Conservation (phyloP, 257 asterid species). For the Solanum chmielewskii region DNA sequence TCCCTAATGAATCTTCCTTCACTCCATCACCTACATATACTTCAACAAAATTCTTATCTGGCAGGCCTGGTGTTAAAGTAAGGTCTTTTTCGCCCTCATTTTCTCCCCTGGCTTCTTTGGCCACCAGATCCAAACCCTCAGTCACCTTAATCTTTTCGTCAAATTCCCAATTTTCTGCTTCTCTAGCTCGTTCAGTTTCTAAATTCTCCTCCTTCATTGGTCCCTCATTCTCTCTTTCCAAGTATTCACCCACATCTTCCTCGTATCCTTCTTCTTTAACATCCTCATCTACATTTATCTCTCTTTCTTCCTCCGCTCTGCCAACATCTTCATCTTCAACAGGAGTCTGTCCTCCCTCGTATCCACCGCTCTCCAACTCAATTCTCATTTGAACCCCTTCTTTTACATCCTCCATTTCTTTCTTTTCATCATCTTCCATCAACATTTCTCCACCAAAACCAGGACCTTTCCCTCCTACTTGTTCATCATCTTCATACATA, state of each 20-base stretch:
- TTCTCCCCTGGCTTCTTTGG: background rate
- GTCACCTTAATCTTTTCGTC: background rate
- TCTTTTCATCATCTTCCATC: constrained; percentile 3
- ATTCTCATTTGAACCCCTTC: constrained; percentile 15
- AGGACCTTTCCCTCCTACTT: background rate
- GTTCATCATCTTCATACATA: background rate
- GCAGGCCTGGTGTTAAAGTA: background rate
- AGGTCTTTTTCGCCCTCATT: background rate
- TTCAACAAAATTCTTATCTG: constrained; percentile 5
- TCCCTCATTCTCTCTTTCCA: background rate
- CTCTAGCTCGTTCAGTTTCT: background rate
- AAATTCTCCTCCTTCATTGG: background rate
- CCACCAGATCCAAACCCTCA: constrained; percentile 1
- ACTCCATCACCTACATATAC: background rate
- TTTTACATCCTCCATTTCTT: background rate
- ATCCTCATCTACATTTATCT: background rate
- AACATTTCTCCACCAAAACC: background rate
- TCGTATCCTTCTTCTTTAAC: background rate
- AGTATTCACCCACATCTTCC: background rate
- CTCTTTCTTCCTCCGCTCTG: background rate
- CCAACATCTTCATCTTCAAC: background rate
- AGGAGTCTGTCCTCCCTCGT: background rate
- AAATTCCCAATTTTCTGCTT: background rate
- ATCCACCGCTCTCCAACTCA: background rate
- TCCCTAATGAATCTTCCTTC: constrained; percentile 1